A percentile compares a stretch with the other conserved stretches of the same genome.
These are phyloP conservation scores for Pleurotus djamor DNA, from an alignment of 768 basidiomycete species.

Conservation along the genomic window DNA sequence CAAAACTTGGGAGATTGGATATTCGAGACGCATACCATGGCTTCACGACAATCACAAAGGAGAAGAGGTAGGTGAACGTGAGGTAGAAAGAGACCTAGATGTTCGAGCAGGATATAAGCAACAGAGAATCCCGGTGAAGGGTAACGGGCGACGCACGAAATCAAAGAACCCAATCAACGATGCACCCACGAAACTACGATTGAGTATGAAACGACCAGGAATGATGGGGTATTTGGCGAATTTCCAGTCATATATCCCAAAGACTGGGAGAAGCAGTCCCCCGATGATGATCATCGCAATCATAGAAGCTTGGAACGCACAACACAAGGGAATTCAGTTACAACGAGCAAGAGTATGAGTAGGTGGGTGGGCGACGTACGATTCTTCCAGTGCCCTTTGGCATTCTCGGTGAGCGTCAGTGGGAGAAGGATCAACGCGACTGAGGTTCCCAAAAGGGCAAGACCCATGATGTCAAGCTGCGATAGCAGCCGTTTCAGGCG, in stretches of 20 bases:
- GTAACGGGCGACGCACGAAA: conserved; percentile 36
- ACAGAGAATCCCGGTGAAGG: not conserved
- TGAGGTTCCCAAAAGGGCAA: conserved; percentile 46
- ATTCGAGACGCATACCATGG: conserved; percentile 31
- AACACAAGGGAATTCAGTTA: not conserved
- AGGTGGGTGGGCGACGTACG: conserved; percentile 26
- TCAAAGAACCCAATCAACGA: conserved; percentile 63
- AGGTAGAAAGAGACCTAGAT: conserved; percentile 61
- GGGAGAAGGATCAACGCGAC: conserved; percentile 55
- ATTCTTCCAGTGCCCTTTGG: conserved; percentile 40
- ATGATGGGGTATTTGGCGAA: conserved; percentile 58
- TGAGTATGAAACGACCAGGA: conserved; percentile 54
- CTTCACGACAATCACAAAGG: conserved; percentile 55
- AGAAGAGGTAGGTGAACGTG: conserved; percentile 73
- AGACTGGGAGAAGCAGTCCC: conserved; percentile 36
- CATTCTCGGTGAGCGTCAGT: conserved; percentile 43
- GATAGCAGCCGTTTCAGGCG: conserved; percentile 20
- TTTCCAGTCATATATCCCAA: conserved; percentile 45
- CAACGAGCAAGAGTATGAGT: not conserved
- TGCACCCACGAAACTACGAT: conserved; percentile 57
- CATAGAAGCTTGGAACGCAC: conserved; percentile 35
- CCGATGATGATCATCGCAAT: conserved; percentile 53
- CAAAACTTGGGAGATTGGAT: not conserved
- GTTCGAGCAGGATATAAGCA: not conserved
- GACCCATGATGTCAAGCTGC: conserved; percentile 47